Evolutionary conservation across 257 asterid genomes (phyloP).

Genomic region (Salvia miltiorrhiza): DNA sequence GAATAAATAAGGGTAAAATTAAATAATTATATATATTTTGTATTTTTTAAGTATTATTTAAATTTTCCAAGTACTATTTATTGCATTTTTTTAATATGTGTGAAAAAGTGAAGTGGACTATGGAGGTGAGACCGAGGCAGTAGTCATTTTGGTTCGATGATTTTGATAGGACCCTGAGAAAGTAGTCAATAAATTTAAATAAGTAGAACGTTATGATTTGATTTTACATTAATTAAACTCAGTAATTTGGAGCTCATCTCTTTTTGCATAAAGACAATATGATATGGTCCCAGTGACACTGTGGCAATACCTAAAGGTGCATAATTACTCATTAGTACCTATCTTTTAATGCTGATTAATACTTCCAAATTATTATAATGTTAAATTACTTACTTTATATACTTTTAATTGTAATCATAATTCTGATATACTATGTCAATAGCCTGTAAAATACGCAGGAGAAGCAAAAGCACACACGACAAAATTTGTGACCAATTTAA

Average conservation of each 20-base stretch:
- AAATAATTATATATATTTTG: no score
- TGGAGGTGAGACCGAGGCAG: no score
- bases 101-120: no score
- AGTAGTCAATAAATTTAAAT: background rate
- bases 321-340: conserved; percentile 7
- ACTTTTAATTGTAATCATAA: no score
- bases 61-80: no score
- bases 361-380: background rate
- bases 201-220: background rate
- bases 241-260: background rate
- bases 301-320: background rate
- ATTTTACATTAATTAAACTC: background rate
- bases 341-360: background rate
- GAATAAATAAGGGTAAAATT: no score
- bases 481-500: background rate
- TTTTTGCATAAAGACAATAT: background rate
- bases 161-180: background rate
- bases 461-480: background rate
- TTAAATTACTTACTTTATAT: background rate
- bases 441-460: no score
- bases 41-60: no score
- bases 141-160: background rate
- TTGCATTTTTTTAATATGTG: no score
- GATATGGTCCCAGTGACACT: background rate
- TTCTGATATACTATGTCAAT: no score